phyloP scores from a whole-genome alignment of 257 asterid genomes.

The Nicotiana paniculata region DNA sequence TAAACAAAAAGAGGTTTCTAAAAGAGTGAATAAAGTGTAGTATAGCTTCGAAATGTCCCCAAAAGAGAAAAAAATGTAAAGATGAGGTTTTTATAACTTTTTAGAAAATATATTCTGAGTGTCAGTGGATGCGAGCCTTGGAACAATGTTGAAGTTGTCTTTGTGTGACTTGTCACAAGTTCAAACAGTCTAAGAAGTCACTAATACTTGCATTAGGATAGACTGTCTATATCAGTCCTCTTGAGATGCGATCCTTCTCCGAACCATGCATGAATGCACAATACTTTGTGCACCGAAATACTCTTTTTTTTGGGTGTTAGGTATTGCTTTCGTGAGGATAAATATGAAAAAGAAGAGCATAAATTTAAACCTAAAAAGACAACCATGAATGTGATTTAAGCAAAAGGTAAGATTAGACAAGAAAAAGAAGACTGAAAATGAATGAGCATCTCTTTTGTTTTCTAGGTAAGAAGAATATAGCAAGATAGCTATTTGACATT shows the following conservation, averaged over 20 bases:
- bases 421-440: background rate
- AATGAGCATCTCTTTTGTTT: background rate
- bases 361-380: background rate
- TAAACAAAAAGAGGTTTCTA: background rate
- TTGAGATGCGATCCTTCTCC: fast-evolving
- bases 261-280: too few species aligned
- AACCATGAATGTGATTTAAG: background rate
- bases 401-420: background rate
- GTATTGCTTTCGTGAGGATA: background rate
- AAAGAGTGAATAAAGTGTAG: background rate
- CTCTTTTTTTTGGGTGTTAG: background rate
- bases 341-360: background rate
- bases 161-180: too few species aligned
- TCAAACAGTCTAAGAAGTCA: fast-evolving
- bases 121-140: background rate
- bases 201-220: too few species aligned
- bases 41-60: background rate
- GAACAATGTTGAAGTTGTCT: too few species aligned
- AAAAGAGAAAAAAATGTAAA: background rate
- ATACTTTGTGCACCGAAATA: too few species aligned
- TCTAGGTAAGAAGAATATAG: background rate
- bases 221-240: too few species aligned
- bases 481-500: background rate
- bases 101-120: background rate
- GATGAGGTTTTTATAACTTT: background rate